Percentiles rank a stretch among this genome's conserved stretches.
Conservation (phyloP, 2,329 filamentous ascomycete species). For the Metarhizium rileyi region DNA sequence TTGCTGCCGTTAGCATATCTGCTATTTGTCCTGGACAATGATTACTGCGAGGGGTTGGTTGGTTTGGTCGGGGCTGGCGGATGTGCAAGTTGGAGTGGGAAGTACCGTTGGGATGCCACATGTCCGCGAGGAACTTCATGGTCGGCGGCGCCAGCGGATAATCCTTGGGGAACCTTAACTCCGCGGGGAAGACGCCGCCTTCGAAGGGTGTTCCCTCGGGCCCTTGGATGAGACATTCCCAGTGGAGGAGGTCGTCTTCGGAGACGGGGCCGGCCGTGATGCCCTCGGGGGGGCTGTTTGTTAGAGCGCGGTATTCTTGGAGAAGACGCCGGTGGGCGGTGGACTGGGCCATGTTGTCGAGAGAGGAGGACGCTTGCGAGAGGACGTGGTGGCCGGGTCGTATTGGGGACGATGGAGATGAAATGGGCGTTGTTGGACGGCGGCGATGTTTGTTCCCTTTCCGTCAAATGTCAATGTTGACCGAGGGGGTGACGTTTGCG, state of each 20-base stretch:
- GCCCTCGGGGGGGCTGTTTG: constrained; percentile 91
- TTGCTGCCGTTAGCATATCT: no score
- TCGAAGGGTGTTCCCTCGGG: constrained; percentile 94
- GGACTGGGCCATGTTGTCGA: constrained; percentile 41
- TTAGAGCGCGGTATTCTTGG: constrained; percentile 90
- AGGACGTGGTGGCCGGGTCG: no score
- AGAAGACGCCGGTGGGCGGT: constrained; percentile 74
- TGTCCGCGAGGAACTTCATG: constrained; percentile 89
- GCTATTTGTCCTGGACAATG: background rate
- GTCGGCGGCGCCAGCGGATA: constrained; percentile 93
- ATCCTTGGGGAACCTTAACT: constrained; percentile 89
- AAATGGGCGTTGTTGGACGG: no score
- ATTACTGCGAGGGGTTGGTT: background rate
- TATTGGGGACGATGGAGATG: no score
- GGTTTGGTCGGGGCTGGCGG: constrained; percentile 3
- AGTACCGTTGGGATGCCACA: constrained; percentile 94
- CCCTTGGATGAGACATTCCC: constrained; percentile 94
- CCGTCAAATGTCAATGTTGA: no score
- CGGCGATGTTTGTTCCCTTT: no score
- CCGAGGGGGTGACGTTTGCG: no score
- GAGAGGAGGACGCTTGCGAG: no score
- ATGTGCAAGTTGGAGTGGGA: background rate
- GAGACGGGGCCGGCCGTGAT: constrained; percentile 89
- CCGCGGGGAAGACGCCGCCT: constrained; percentile 89
- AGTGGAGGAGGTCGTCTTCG: constrained; percentile 91